These are phyloP conservation scores for Penicillium verhagenii DNA, from an alignment of 495 filamentous ascomycete genomes.

Conservation along the genomic window DNA sequence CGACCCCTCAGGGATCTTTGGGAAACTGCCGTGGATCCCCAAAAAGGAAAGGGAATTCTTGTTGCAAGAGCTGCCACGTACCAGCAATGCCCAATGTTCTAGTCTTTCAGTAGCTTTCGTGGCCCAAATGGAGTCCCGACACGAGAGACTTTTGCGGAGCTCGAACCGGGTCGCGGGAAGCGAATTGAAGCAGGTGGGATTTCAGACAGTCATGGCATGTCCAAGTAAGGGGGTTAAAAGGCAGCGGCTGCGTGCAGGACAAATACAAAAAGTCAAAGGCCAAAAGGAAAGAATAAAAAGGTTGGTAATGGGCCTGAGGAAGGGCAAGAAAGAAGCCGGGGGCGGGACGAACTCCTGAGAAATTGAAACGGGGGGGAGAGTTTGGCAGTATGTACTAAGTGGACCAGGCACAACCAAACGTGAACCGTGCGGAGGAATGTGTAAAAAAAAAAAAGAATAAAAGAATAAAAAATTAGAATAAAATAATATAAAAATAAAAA, in stretches of 20 bases:
- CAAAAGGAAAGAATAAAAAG: background rate
- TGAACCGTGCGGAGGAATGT: conserved; percentile 6
- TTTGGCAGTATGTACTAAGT: background rate
- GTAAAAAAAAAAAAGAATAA: too few relatives aligned
- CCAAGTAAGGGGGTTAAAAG: conserved; percentile 8
- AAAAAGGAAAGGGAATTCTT: background rate
- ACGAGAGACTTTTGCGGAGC: conserved; percentile 8
- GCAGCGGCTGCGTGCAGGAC: conserved; percentile 8
- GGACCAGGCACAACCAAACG: background rate
- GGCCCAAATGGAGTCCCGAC: conserved; percentile 9
- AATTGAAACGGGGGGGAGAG: conserved; percentile 8
- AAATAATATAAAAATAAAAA: too few relatives aligned
- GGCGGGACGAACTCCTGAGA: conserved; percentile 29
- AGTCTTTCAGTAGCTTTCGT: background rate
- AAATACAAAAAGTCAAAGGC: background rate
- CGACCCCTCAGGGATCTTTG: too few relatives aligned
- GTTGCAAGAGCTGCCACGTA: conserved; percentile 10
- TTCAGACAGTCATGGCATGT: conserved; percentile 23
- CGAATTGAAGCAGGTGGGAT: conserved; percentile 9
- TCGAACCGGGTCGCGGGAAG: background rate
- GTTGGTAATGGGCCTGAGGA: conserved; percentile 4
- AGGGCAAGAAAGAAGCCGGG: conserved; percentile 11
- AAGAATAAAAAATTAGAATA: too few relatives aligned
- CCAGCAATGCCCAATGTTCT: conserved; percentile 17
- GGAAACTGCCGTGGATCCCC: background rate